Evolutionary conservation across 2,329 filamentous ascomycete genomes (phyloP), one percentile per base, ranked within the genome.

Genomic region (Scedosporium aurantiacum): DNA sequence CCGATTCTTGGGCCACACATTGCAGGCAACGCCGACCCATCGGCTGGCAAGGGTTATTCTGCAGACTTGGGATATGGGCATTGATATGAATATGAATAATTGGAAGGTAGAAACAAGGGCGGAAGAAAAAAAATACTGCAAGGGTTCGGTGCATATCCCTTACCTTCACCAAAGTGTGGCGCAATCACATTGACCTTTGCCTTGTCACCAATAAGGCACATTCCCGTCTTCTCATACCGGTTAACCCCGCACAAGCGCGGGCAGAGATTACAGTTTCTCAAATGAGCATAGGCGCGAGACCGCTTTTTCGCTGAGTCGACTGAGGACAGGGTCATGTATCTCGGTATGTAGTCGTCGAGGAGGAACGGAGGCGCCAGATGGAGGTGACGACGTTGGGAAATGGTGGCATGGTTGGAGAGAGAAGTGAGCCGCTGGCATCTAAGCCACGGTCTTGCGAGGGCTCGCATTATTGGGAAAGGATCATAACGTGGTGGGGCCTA

Each of bases 111-210:
- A 10, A 14, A 37, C 32, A 3, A 37, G 32, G 10, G 32, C 14
- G 32, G 4, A 27, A 50, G 18, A 23, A n/a, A 28, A 54, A 54
- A 54, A 54, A 28, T 18, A 27, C 23, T 25, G 28, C 7, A 18
- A 37, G n/a, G 18, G 25, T 18, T 23, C 60, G 40, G 16, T 8
- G 7, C 23, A 54, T 23, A 25, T 47, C 57, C 72, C 76, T 66
- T 64, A 81, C 80, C 84, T 78, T 93, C 89, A 52, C 89, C 90
- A 70, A 92, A 92, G 73, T 94, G 90, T 58, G 90, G 90, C 62
- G 89, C 90, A 65, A 95, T 90, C 6, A 89, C 89, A 70, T 90
- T 91, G 66, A 94, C 89, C 68, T 90, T 91, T 61, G 85, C 88
- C 56, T 81, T 86, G 63, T 87, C 81, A 14, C 89, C 89, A 66